Evolutionary conservation across 2,329 filamentous ascomycete species (phyloP).

Genomic region (Xylariaceae sp.): DNA sequence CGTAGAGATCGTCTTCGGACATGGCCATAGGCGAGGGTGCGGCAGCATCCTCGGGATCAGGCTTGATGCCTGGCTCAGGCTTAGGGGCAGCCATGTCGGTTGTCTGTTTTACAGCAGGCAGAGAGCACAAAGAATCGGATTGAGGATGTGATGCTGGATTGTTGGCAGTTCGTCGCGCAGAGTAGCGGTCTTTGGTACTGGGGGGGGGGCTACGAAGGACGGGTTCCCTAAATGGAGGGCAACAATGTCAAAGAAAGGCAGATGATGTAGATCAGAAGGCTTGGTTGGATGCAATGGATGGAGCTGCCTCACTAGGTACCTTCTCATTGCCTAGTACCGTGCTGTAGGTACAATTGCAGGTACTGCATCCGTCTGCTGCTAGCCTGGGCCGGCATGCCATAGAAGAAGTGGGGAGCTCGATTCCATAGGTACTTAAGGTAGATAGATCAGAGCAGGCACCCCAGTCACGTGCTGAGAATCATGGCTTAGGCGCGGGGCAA

Average conservation of each 20-base stretch:
- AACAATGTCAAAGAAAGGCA: slow-evolving; percentile 1
- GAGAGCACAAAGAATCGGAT: not conserved
- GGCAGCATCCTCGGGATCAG: slow-evolving; percentile 41
- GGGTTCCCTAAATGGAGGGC: too few relatives aligned
- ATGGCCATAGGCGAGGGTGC: slow-evolving; percentile 38
- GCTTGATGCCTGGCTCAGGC: slow-evolving; percentile 30
- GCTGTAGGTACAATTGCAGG: too few relatives aligned
- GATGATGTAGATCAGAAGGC: not conserved
- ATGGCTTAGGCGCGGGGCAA: too few relatives aligned
- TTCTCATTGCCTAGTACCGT: too few relatives aligned
- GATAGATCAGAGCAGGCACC: too few relatives aligned
- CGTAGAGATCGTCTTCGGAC: slow-evolving; percentile 65
- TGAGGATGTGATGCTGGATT: not conserved
- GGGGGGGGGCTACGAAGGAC: too few relatives aligned
- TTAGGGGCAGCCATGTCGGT: slow-evolving; percentile 23
- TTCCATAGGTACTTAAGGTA: too few relatives aligned
- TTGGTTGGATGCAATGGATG: slow-evolving; percentile 2
- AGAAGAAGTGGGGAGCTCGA: too few relatives aligned
- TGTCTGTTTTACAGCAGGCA: not conserved
- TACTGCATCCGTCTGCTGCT: not conserved
- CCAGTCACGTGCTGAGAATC: not conserved
- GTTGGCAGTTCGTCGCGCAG: too few relatives aligned
- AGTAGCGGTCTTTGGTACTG: too few relatives aligned
- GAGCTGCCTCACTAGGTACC: not conserved
- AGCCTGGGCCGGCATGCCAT: too few relatives aligned